phyloP scores from a whole-genome alignment of 2,329 filamentous ascomycete genomes.

The Diplodia scrobiculata region DNA sequence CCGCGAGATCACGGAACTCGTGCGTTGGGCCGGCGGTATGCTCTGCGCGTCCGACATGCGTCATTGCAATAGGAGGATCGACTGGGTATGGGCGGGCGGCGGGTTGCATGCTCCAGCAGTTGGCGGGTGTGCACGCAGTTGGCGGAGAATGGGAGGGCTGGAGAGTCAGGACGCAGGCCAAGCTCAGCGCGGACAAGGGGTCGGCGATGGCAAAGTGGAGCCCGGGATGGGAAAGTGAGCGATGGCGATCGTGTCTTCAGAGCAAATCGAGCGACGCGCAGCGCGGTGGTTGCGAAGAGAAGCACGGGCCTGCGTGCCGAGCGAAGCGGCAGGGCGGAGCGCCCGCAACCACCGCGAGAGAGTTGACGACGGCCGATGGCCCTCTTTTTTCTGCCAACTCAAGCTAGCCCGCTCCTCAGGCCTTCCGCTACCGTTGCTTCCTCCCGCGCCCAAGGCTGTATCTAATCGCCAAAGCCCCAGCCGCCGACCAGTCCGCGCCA shows the following conservation, averaged over 20 bases:
- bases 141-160: not conserved
- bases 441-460: slow-evolving; percentile 8
- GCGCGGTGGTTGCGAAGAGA: not conserved
- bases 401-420: not conserved
- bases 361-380: not conserved
- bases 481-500: not conserved
- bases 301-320: not conserved
- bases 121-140: not conserved
- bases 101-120: not conserved
- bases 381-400: slow-evolving; percentile 2
- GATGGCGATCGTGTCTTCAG: slow-evolving; percentile 16
- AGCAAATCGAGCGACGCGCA: slow-evolving; percentile 9
- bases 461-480: slow-evolving; percentile 7
- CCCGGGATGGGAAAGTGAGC: slow-evolving; percentile 24
- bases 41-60: not conserved
- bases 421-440: slow-evolving; percentile 1
- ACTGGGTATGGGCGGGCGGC: not conserved
- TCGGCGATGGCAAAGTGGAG: slow-evolving; percentile 21
- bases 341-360: slow-evolving; percentile 1
- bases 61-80: not conserved
- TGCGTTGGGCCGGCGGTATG: not conserved
- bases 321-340: not conserved
- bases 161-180: slow-evolving; percentile 21
- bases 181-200: slow-evolving; percentile 13
- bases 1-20: slow-evolving; percentile 21